Conservation (phyloP, 164 flowering plant genomes). For the Piper betle region DNA sequence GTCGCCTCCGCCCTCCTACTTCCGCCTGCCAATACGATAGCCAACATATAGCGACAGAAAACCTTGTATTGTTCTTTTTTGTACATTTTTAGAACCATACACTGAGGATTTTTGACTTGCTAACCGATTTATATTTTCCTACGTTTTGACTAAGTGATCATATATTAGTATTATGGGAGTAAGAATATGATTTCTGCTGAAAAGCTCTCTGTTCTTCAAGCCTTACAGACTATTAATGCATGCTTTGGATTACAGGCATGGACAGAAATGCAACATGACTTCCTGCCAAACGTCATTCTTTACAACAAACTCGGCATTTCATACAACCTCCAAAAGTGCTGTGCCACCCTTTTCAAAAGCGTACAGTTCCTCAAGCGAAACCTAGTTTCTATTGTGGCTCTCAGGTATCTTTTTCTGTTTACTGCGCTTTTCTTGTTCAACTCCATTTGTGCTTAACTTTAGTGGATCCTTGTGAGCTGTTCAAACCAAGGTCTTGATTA, state of each 20-base stretch:
- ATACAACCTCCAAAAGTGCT: conserved; percentile 64
- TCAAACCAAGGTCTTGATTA: background rate
- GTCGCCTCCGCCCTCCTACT: too few relatives aligned
- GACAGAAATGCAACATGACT: conserved; percentile 95
- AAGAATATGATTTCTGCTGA: background rate
- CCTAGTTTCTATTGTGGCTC: conserved; percentile 93
- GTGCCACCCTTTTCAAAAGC: conserved; percentile 69
- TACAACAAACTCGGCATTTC: conserved; percentile 94
- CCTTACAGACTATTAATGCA: too few relatives aligned
- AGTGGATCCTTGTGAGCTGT: background rate
- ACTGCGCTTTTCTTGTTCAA: background rate
- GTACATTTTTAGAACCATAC: background rate
- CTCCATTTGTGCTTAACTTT: background rate
- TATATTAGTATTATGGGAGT: too few relatives aligned
- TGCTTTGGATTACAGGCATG: conserved; percentile 43
- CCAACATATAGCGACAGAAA: too few relatives aligned
- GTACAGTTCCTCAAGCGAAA: conserved; percentile 81
- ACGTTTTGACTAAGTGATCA: too few relatives aligned
- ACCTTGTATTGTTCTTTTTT: background rate
- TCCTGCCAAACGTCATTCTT: conserved; percentile 88
- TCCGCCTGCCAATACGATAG: too few relatives aligned
- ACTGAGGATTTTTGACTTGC: background rate
- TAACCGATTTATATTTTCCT: background rate
- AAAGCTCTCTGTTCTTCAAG: too few relatives aligned
- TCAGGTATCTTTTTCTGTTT: conserved; percentile 35